Base-by-base conservation (phyloP, 768 basidiomycete genomes). In the Phaffia australis region DNA sequence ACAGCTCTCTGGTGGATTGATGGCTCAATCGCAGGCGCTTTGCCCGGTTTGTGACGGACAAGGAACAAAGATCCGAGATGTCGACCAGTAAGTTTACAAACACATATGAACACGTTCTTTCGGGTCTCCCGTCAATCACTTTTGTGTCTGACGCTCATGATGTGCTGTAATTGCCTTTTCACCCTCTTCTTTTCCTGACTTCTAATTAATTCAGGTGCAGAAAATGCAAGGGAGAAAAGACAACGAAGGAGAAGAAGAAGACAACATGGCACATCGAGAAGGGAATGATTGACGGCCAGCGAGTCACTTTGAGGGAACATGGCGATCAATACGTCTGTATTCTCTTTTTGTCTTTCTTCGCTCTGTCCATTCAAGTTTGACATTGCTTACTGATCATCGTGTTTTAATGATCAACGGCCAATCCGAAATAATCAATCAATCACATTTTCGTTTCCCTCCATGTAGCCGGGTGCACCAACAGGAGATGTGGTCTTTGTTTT, bases 401-500 rank as follows among this genome's bases (percentile, higher is more conserved):
- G 46, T 32, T 49, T 42, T 42, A 11, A 42, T 42, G 35, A 42
- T 42, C 35, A n/a, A n/a, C n/a, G n/a, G n/a, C n/a, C n/a, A n/a
- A n/a, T n/a, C n/a, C 16, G 50, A 23, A 51, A 23, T 51, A 51
- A 16, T 11, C 35, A 42, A 5, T 11, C 35, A 42, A 21, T 51
- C 9, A 21, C 7, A 32, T 50, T 15, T 7, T 55, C 23, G n/a
- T n/a, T 2, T 16, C 50, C 50, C 21, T 30, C n/a, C 18, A 27
- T 23, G n/a, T 65, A 95, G 90, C 91, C 91, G 61, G 87, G 85
- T 60, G 76, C 87, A 21, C 87, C 89, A 30, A 81, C 94, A 63
- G 93, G 92, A 23, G 94, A 98, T 72, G 87, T 99, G 4, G 81
- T 93, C 66, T 93, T 99, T 74, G 81, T 85, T 21, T 79, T 99